Evolutionary conservation across 108 stramenopile genomes (phyloP), one percentile per base, ranked within the genome.

Genomic region (Fistulifera solaris): DNA sequence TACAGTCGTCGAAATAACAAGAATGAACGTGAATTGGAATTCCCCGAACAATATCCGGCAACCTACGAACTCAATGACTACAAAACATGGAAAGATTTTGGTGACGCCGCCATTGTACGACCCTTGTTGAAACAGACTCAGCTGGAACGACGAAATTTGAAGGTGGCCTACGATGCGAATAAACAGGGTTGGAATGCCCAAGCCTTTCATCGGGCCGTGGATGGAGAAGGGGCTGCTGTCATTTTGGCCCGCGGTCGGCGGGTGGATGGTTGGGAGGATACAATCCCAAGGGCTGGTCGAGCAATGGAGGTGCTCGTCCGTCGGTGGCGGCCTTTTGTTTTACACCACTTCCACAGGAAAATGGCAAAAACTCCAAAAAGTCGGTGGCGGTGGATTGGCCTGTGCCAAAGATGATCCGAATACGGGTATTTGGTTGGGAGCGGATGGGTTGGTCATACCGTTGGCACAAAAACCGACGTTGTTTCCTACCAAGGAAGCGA

Each of bases 331-430:
- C 76, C 24, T 85, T 85, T 60, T 35, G 80, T 13, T 85, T 80
- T 55, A 44, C 25, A 38, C 39, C 23, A 16, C 3, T 35, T 8
- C 31, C 31, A 35, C 31, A 8, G 31, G 6, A 6, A 35, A 35
- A 28, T 71, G 66, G 58, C 81, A 78, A 63, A 84, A 84, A 46
- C 40, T 25, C 78, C 10, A 66, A 65, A 24, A 75, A 75, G 64
- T 61, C n/a, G 79, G 83, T 5, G 75, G 77, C n/a, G 83, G 83
- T 18, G 77, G 83, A 40, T 63, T 81, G 67, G 79, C 83, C 0
- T 85, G 83, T 58, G 79, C 70, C 12, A 71, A 64, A 4, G 83
- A 85, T 61, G 74, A 76, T 47, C 66, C 61, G 18, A 55, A 70
- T 27, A 61, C 62, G 54, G 83, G 83, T 15, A 81, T 85, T 27